Base-by-base conservation (phyloP, 2,329 filamentous ascomycete genomes). In the Pseudogymnoascus sp. region DNA sequence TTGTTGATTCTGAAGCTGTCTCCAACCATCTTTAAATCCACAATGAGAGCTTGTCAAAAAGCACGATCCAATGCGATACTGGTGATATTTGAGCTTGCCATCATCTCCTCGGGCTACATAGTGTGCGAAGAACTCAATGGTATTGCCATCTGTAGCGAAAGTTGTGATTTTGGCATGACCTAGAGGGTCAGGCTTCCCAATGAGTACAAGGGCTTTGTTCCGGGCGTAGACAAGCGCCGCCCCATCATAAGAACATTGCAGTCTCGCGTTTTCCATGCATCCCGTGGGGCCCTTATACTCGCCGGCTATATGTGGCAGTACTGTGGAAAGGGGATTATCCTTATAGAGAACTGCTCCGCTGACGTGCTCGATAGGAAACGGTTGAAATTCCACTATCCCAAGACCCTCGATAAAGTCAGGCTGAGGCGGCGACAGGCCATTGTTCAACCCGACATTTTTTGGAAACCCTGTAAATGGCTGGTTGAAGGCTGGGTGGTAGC, bases 401-500 rank as follows among this genome's bases (percentile, higher is more conserved):
- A 70, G 66, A 5, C 71, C 71, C 61, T 74, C 69, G 60, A 74
- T 61, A 23, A 69, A 71, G 66, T 73, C 71, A 28, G 73, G 71
- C 57, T 72, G 71, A 28, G 70, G 64, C 23, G 69, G 64, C 25
- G 71, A 70, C 2, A 74, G 65, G 14, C 66, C 66, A 41, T 71
- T 66, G 31, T 75, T 74, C 61, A 74, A 72, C 11, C 69, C 68
- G 45, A 71, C 63, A 37, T 71, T 63, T 31, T 67, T 66, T 25
- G 71, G 69, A 19, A 74, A 68, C 21, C 34, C 60, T n/a, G 25
- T 43, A 23, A 61, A 23, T 23, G 60, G 1, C 28, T 43, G 16
- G 8, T 43, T 43, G 6, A 19, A 43, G 39, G 8, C 39, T 5
- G n/a, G n/a, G 16, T 43, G 39, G 39, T 43, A 43, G 39, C 4